Base-by-base conservation (phyloP, 2,329 filamentous ascomycete genomes). In the Cercospora beticola region DNA sequence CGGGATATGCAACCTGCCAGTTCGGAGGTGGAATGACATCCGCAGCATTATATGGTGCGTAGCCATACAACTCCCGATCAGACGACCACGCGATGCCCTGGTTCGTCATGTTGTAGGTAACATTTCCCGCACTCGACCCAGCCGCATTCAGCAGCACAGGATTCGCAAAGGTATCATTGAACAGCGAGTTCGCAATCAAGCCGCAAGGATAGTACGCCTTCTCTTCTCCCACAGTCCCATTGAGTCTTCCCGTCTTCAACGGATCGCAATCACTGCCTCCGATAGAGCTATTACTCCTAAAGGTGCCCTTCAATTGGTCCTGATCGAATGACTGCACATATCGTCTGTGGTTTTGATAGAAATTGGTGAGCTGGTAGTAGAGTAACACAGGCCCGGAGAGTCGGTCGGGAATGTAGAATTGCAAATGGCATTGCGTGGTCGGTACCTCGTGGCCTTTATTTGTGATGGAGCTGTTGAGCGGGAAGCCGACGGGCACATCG, bases 271-370 rank as follows among this genome's bases (percentile, higher is more conserved):
- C 86, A 46, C 92, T 90, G 33, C 82, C 82, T 33, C 85, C 81
- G 73, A 98, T 91, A 1, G 87, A 86, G 40, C 74, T 74, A 67
- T 85, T 86, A 33, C 84, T 83, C 18, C 91, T 86, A 10, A 85
- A 85, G 5, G 88, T 83, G 57, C 94, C 95, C 73, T 90, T 91
- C 64, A 99, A 85, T 81, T 99, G 95, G 63, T 92, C 85, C 67
- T 90, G 86, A 77, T 94, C 91, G 76, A 97, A 91, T 1, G 92
- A 97, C 78, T 93, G 92, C 69, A 97, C 95, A 75, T 99, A 99
- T 80, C 94, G 90, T 73, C 95, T 91, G 79, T 99, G 95, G 79
- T 99, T 99, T 81, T 99, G 95, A 83, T 98, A 98, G 83, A 99
- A 99, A 82, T 98, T 97, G 67, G 93, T 94, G 71, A 99, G 89